phyloP scores from a whole-genome alignment of 192 early-diverging fungal species.

The Dispira simplex region DNA sequence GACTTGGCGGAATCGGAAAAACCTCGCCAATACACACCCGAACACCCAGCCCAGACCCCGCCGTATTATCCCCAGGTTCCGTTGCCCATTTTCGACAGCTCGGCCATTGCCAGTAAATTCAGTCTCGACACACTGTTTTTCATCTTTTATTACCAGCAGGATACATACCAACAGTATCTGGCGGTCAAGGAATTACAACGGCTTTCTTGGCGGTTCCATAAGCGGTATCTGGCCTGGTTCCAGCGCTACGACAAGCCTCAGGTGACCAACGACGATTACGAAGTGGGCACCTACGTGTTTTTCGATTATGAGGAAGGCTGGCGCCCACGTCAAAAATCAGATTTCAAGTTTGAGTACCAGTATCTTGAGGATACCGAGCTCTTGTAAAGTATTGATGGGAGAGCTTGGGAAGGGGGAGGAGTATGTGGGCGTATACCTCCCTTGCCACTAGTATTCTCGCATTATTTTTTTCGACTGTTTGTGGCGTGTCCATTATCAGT shows the following conservation, averaged over 20 bases:
- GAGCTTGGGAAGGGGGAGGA: no score
- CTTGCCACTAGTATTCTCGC: no score
- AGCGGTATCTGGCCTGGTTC: slow-evolving; percentile 98
- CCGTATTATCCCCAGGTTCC: slow-evolving; percentile 85
- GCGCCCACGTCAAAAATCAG: slow-evolving; percentile 93
- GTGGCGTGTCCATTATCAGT: no score
- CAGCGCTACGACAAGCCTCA: slow-evolving; percentile 95
- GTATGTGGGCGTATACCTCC: no score
- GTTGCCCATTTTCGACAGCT: slow-evolving; percentile 62
- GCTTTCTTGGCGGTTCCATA: slow-evolving; percentile 97
- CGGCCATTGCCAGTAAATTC: slow-evolving; percentile 77
- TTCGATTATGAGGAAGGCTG: slow-evolving; percentile 97
- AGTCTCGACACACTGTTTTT: slow-evolving; percentile 94
- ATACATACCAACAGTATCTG: slow-evolving; percentile 92
- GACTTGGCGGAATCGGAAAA: slow-evolving; percentile 70
- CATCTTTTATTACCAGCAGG: slow-evolving; percentile 96
- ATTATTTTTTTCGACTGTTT: no score
- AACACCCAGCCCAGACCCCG: slow-evolving; percentile 68
- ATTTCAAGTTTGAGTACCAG: slow-evolving; percentile 87
- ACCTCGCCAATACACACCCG: slow-evolving; percentile 58
- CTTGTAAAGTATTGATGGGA: slow-evolving; percentile 29
- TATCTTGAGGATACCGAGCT: slow-evolving; percentile 72
- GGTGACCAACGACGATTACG: slow-evolving; percentile 90
- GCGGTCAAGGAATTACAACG: slow-evolving; percentile 92
- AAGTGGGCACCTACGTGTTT: slow-evolving; percentile 96